These are phyloP conservation scores for Fusarium dimerum DNA, from an alignment of 2,329 filamentous ascomycete species.

Conservation along the genomic window DNA sequence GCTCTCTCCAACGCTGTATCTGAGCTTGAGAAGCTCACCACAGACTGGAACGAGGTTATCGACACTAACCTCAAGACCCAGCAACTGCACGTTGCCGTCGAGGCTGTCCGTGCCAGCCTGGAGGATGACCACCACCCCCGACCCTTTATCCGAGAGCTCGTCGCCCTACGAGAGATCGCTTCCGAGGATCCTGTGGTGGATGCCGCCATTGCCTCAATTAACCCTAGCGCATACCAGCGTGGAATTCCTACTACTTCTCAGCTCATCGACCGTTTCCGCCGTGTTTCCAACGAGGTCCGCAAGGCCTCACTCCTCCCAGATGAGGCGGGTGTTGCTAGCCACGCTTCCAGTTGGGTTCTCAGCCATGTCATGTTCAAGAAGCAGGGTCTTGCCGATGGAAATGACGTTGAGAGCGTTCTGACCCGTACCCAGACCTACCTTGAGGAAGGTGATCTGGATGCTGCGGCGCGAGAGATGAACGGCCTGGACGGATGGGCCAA, in stretches of 20 bases:
- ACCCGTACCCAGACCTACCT: slow-evolving; percentile 85
- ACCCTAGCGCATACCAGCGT: slow-evolving; percentile 88
- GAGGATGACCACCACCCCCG: slow-evolving; percentile 70
- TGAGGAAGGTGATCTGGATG: slow-evolving; percentile 91
- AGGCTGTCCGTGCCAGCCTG: slow-evolving; percentile 84
- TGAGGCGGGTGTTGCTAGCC: slow-evolving; percentile 90
- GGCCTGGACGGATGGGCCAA: slow-evolving; percentile 90
- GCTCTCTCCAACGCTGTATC: slow-evolving; percentile 76
- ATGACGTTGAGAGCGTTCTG: slow-evolving; percentile 92
- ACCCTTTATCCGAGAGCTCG: slow-evolving; percentile 89
- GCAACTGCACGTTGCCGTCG: slow-evolving; percentile 92
- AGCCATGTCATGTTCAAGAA: slow-evolving; percentile 98
- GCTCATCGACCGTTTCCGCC: slow-evolving; percentile 93
- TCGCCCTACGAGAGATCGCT: slow-evolving; percentile 91
- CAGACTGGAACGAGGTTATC: slow-evolving; percentile 87
- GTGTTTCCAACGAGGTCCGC: slow-evolving; percentile 87
- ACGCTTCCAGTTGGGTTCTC: slow-evolving; percentile 85
- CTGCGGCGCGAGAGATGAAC: slow-evolving; percentile 93
- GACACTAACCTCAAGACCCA: slow-evolving; percentile 91
- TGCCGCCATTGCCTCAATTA: slow-evolving; percentile 94
- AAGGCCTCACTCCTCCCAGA: slow-evolving; percentile 93
- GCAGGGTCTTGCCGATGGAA: slow-evolving; percentile 76
- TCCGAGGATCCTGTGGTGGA: slow-evolving; percentile 82
- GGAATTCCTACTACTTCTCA: slow-evolving; percentile 82
- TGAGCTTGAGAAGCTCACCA: slow-evolving; percentile 84